These are phyloP conservation scores for Beta corolliflora DNA, from an alignment of 179 eudicot genomes.

Conservation along the genomic window DNA sequence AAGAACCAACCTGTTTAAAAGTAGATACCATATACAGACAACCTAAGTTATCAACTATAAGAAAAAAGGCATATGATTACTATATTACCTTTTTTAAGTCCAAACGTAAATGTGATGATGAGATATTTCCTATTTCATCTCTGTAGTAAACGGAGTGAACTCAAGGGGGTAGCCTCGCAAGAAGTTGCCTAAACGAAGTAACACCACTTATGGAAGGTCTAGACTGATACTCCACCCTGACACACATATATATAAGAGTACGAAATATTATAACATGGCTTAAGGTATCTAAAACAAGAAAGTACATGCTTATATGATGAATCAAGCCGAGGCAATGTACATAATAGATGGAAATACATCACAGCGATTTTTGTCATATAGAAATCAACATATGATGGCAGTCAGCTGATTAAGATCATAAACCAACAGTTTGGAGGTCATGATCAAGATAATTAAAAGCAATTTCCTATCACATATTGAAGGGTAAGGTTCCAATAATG, in stretches of 20 bases:
- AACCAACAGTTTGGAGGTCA: not conserved
- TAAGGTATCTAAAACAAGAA: not conserved
- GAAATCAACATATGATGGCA: not conserved
- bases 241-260: slow-evolving; percentile 23
- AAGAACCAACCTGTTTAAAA: not conserved
- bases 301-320: slow-evolving; percentile 1
- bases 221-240: slow-evolving; percentile 92
- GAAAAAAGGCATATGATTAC: slow-evolving; percentile 5
- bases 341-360: slow-evolving; percentile 3
- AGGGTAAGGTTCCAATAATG: not conserved
- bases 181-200: slow-evolving; percentile 82
- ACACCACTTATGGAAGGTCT: slow-evolving; percentile 61
- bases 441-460: not conserved
- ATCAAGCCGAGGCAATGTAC: not conserved
- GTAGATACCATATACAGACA: not conserved
- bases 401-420: not conserved
- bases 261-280: not conserved
- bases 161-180: slow-evolving; percentile 87
- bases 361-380: not conserved
- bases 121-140: slow-evolving; percentile 90
- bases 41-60: not conserved
- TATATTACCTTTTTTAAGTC: slow-evolving; percentile 70
- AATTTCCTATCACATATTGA: not conserved
- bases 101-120: slow-evolving; percentile 80
- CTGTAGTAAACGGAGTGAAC: slow-evolving; percentile 98